Base-by-base conservation (phyloP, 257 asterid genomes). In the Solanum okadae region DNA sequence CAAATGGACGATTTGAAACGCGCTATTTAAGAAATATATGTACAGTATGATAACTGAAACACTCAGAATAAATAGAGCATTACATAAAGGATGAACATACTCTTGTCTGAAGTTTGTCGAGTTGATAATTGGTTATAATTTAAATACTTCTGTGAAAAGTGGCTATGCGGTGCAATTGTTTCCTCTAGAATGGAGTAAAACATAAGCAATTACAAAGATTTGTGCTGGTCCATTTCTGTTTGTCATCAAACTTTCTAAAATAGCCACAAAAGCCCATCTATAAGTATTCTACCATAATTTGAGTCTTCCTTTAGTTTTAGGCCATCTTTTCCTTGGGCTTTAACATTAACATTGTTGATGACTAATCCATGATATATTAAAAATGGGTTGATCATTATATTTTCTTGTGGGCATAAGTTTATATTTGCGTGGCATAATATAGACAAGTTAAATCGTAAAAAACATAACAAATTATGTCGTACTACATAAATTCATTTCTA, bases 21-120 rank as follows among this genome's bases (percentile, higher is more conserved):
- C 0, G 65, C n/a, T 18, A 56, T 56, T 56, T 18, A 56, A 3
- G 65, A 56, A 20, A 22, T 7, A 56, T 0, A 20, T 56, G n/a
- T 20, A 56, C 0, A 7, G 0, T 56, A 56, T 56, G 0, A 56
- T 56, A 56, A 56, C 4, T 0, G 2, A 56, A 56, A 56, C 1
- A 2, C n/a, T 20, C 0, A 20, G n/a, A 7, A 18, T 56, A 56
- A 56, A 56, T 6, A 18, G 65, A 6, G 0, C 65, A 6, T 56
- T 56, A 16, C 61, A 0, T 52, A 40, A 3, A 56, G 25, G 25
- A 56, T 8, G 65, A 56, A 56, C 4, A 56, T 56, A 56, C 65
- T 56, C 25, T 56, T 56, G 5, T 56, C 11, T 56, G 37, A 29
- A 70, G n/a, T 70, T 70, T 70, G 38, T 70, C 6, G 23, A 70